Evolutionary conservation across 768 basidiomycete genomes (phyloP), one percentile per base, ranked within the genome.

Genomic region (Suillus luteus): DNA sequence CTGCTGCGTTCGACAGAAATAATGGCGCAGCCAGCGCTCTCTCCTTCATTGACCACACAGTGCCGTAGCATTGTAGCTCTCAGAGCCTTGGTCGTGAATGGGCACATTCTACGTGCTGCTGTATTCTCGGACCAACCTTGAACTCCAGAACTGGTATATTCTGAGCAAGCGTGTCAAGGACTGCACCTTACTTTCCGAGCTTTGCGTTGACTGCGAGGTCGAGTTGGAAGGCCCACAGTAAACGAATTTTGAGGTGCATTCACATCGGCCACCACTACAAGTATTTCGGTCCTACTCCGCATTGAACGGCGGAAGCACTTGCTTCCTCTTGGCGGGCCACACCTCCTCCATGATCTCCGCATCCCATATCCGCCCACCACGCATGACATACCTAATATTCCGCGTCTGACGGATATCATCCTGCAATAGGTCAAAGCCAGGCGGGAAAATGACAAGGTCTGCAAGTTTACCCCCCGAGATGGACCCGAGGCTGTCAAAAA

Each of bases 301-400:
- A 72, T 90, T 91, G 57, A 90, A 73, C 7, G 84, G 82, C n/a
- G 89, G 87, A 68, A 86, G 77, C 12, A 65, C 66, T 67, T 84
- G 83, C 61, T 77, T 82, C 67, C 80, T 81, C 62, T 84, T 81
- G 43, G 85, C 71, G n/a, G 90, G 90, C 88, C 88, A 92, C 3
- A 88, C 74, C 71, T 91, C 88, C 40, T 79, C 81, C 88, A 91
- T 86, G 5, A 82, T 85, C 31, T 78, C 76, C 0, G 90, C 88
- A 57, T 85, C 82, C 87, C 88, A 91, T 55, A 91, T 77, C 63
- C 88, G 80, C n/a, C 90, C 89, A 27, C 89, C 89, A 52, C 87
- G 79, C 0, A 80, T 83, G 31, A 92, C 89, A 64, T 82, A 83
- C 37, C 71, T 73, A 55, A 90, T 75, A 17, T 89, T 77, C 51